Evolutionary conservation across 139 green algal genomes (phyloP).

Genomic region (Pleodorina starrii): DNA sequence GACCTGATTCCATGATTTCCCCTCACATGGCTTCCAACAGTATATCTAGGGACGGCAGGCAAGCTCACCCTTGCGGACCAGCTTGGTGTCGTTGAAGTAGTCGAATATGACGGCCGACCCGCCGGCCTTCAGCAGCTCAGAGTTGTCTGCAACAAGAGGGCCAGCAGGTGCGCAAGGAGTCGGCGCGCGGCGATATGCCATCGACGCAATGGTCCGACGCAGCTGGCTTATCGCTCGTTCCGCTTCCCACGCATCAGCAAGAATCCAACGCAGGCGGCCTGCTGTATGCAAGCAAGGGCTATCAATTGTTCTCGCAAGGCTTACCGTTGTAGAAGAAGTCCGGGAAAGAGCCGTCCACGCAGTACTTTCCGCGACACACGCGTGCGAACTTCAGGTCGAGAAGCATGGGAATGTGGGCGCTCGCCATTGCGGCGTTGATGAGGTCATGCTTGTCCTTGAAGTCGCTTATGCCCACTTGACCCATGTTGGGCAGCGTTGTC

Average conservation of each 20-base stretch:
- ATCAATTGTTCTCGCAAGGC: too few relatives aligned
- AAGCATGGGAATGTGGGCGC: conserved; percentile 66
- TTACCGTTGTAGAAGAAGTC: conserved; percentile 55
- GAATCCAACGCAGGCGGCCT: too few relatives aligned
- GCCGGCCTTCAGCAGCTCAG: conserved; percentile 59
- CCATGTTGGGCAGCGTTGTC: conserved; percentile 62
- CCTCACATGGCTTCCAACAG: too few relatives aligned
- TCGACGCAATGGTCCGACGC: too few relatives aligned
- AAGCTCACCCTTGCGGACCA: conserved; percentile 46
- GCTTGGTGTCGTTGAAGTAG: conserved; percentile 56
- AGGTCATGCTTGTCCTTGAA: conserved; percentile 70
- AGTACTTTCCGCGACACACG: conserved; percentile 52
- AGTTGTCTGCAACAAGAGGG: conserved; percentile 70
- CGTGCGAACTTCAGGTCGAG: conserved; percentile 65
- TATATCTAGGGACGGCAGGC: too few relatives aligned
- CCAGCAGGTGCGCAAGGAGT: too few relatives aligned
- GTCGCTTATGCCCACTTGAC: conserved; percentile 60
- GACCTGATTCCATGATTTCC: too few relatives aligned
- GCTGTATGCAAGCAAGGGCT: too few relatives aligned
- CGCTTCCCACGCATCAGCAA: too few relatives aligned
- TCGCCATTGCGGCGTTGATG: conserved; percentile 67
- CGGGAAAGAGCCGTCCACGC: conserved; percentile 73
- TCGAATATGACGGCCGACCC: conserved; percentile 61
- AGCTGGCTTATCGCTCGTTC: too few relatives aligned
- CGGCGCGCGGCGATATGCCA: too few relatives aligned